Percentiles rank a stretch among this genome's conserved stretches.
These are phyloP conservation scores for Cordyceps javanica DNA, from an alignment of 2,329 filamentous ascomycete species.

Conservation along the genomic window DNA sequence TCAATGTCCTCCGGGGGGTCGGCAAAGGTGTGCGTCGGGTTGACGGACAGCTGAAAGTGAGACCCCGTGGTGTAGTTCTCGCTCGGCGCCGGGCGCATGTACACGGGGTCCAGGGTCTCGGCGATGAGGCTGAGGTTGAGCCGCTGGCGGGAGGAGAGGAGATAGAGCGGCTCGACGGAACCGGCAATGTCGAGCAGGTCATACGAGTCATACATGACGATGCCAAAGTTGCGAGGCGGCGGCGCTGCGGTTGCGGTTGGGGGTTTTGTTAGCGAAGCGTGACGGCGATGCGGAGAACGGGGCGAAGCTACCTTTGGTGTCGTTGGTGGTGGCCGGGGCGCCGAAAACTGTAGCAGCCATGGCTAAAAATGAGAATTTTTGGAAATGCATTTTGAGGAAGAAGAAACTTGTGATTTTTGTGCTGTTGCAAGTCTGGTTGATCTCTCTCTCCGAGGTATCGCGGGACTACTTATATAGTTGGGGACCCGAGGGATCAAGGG, in stretches of 20 bases:
- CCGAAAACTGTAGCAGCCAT: not conserved
- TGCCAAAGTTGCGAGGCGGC: not conserved
- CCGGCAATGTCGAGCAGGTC: constrained; percentile 31
- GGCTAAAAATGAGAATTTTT: not conserved
- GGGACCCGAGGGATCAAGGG: not conserved
- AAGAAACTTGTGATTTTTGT: not conserved
- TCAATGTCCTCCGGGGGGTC: constrained; percentile 39
- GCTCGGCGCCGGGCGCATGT: constrained; percentile 20
- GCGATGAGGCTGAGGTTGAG: constrained; percentile 35
- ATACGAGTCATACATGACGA: constrained; percentile 9
- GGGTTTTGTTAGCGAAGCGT: not conserved
- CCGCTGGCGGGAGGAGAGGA: constrained; percentile 26
- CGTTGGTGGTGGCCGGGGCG: not conserved
- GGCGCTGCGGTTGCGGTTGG: not conserved
- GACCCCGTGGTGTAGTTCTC: constrained; percentile 20
- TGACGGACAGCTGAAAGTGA: constrained; percentile 26
- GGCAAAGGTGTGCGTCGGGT: constrained; percentile 45
- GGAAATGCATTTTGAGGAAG: not conserved
- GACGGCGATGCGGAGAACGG: not conserved
- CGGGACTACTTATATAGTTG: not conserved
- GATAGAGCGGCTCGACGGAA: constrained; percentile 38
- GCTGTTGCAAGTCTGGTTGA: not conserved
- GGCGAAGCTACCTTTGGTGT: not conserved
- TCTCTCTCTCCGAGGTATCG: not conserved
- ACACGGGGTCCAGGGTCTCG: constrained; percentile 32